Conservation (phyloP, 2,329 filamentous ascomycete species). For the Pseudogymnoascus sp. region DNA sequence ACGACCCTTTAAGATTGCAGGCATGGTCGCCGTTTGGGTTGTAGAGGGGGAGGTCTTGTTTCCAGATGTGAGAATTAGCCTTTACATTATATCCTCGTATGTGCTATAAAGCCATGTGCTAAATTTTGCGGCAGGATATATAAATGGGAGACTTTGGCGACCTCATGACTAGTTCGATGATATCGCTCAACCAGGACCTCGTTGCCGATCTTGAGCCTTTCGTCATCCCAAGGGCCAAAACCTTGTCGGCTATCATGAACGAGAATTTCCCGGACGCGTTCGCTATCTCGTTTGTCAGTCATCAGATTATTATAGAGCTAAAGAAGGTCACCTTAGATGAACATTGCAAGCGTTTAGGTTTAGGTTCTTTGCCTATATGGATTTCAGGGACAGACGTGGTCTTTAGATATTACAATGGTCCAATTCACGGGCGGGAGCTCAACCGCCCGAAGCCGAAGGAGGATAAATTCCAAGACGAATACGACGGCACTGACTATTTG, state of each 20-base stretch:
- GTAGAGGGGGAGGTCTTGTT: neutral
- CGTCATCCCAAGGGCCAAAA: neutral
- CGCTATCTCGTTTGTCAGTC: neutral
- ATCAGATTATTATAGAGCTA: neutral
- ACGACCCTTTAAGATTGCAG: neutral
- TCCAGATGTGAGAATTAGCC: constrained; percentile 11
- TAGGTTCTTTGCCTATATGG: neutral
- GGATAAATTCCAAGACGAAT: neutral
- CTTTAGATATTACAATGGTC: neutral
- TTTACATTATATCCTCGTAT: neutral
- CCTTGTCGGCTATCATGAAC: neutral
- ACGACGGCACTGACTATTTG: neutral
- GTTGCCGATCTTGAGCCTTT: neutral
- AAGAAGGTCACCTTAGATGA: neutral
- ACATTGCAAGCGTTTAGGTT: neutral
- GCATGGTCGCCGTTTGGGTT: neutral
- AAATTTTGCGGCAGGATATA: neutral
- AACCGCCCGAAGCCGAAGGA: neutral
- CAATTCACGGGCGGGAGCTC: neutral
- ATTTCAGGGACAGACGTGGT: neutral
- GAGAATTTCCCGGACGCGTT: neutral
- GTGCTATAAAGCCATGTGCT: neutral
- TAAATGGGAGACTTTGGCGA: neutral
- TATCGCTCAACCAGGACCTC: neutral
- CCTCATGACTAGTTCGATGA: neutral